Conservation (phyloP, 805 yeast species). For the Yamadazyma scolyti region DNA sequence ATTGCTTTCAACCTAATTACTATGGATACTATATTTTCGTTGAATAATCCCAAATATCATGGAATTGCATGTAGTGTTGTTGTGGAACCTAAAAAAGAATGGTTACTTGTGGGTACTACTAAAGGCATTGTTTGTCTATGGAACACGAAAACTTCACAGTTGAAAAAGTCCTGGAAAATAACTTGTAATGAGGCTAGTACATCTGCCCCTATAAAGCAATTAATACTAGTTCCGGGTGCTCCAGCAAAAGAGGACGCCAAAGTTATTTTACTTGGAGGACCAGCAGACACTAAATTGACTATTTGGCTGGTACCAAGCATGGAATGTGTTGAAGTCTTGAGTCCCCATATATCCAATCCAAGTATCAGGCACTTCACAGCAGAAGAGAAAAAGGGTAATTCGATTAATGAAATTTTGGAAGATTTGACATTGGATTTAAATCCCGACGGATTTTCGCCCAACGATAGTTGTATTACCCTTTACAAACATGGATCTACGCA, state of each 20-base stretch:
- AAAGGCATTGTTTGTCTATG: slow-evolving; percentile 74
- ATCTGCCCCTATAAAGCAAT: slow-evolving; percentile 4
- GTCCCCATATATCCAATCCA: slow-evolving; percentile 6
- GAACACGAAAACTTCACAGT: slow-evolving; percentile 69
- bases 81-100: slow-evolving; percentile 48
- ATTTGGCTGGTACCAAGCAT: slow-evolving; percentile 73
- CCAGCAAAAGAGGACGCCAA: too few relatives aligned
- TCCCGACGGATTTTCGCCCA: slow-evolving; percentile 5
- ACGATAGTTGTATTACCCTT: slow-evolving; percentile 2
- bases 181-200: slow-evolving; percentile 24
- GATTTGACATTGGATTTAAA: slow-evolving; percentile 8
- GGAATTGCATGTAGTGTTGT: slow-evolving; percentile 66
- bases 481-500: slow-evolving; percentile 5
- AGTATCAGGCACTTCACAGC: slow-evolving; percentile 17
- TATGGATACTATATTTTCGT: slow-evolving; percentile 38
- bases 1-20: slow-evolving; percentile 55
- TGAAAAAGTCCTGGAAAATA: slow-evolving; percentile 61
- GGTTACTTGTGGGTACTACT: slow-evolving; percentile 74
- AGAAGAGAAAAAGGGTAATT: slow-evolving; percentile 18
- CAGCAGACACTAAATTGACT: slow-evolving; percentile 52
- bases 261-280: too few relatives aligned
- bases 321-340: slow-evolving; percentile 45
- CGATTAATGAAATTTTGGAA: slow-evolving; percentile 6
- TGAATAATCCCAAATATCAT: slow-evolving; percentile 56
- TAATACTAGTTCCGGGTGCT: slow-evolving; percentile 9